These are phyloP conservation scores for Agaricus blazei DNA, from an alignment of 768 basidiomycete genomes.

Conservation along the genomic window DNA sequence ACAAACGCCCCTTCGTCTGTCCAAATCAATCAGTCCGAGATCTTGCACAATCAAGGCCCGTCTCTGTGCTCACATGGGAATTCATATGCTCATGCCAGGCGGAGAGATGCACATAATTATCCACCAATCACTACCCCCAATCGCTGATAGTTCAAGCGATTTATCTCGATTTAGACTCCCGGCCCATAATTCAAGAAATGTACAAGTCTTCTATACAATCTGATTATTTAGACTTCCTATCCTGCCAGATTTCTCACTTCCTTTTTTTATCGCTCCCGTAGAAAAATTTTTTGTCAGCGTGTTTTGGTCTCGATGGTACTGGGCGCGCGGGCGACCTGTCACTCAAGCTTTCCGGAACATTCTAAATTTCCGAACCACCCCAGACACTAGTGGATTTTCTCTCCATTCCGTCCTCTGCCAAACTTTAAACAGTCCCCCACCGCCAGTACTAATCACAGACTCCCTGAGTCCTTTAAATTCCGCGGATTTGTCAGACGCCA, in stretches of 20 bases:
- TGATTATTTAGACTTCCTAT: slow-evolving; percentile 3
- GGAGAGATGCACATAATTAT: slow-evolving; percentile 3
- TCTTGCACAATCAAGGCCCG: background rate
- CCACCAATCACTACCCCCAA: background rate
- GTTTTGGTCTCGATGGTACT: background rate
- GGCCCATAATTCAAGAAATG: slow-evolving; percentile 1
- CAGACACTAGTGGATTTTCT: background rate
- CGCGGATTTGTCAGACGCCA: too few relatives aligned
- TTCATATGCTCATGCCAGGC: slow-evolving; percentile 8
- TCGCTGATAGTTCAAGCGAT: background rate
- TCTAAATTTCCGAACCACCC: slow-evolving; percentile 1
- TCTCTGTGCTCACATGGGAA: slow-evolving; percentile 3
- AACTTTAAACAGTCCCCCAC: too few relatives aligned
- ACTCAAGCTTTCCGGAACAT: slow-evolving; percentile 1
- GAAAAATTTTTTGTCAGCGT: background rate
- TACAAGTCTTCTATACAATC: slow-evolving; percentile 3
- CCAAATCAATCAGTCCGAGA: background rate
- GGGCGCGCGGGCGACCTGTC: background rate
- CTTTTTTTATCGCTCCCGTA: background rate
- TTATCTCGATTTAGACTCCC: background rate
- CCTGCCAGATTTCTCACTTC: background rate
- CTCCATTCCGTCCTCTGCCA: background rate
- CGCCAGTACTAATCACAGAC: too few relatives aligned
- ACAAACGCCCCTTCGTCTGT: background rate
- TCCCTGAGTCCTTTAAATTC: too few relatives aligned